Percentiles rank a stretch among this genome's conserved stretches.
Conservation (phyloP, 371 early-diverging fungal genomes). For the Saksenaea oblongispora region DNA sequence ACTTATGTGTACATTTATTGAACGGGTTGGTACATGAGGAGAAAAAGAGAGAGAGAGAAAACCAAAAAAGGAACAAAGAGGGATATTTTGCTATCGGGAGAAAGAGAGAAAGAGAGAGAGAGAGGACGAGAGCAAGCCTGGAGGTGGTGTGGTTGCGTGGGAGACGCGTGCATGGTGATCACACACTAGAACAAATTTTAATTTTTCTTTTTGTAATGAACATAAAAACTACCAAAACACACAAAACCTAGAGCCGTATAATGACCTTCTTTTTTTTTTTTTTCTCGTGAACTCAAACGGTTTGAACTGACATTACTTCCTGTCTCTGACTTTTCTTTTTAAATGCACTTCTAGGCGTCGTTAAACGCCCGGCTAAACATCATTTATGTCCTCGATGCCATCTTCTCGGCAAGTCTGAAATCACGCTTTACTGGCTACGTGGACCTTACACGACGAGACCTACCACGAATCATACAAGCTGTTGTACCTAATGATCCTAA, state of each 20-base stretch:
- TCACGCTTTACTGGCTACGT: conserved; percentile 58
- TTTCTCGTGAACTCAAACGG: conserved; percentile 3
- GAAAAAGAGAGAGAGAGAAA: background rate
- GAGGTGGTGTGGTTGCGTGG: background rate
- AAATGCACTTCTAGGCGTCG: conserved; percentile 43
- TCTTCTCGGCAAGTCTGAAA: conserved; percentile 61
- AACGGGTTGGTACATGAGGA: background rate
- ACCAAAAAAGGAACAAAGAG: background rate
- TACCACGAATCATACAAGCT: conserved; percentile 55
- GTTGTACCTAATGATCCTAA: conserved; percentile 67
- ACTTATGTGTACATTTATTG: background rate
- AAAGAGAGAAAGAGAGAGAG: background rate
- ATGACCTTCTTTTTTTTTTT: conserved; percentile 12
- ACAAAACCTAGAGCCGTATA: background rate
- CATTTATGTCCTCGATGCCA: conserved; percentile 74
- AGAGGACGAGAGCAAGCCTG: background rate
- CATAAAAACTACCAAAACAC: conserved; percentile 5
- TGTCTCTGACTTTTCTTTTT: conserved; percentile 5
- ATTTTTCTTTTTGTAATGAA: conserved; percentile 11
- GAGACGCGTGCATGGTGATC: background rate
- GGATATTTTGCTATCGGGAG: too few relatives aligned
- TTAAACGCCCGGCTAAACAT: conserved; percentile 71
- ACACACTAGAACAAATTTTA: background rate
- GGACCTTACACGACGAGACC: conserved; percentile 60
- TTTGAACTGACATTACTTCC: conserved; percentile 3